Evolutionary conservation across 2,329 filamentous ascomycete species (phyloP), one percentile per base, ranked within the genome.

Genomic region (Claviceps maximensis): DNA sequence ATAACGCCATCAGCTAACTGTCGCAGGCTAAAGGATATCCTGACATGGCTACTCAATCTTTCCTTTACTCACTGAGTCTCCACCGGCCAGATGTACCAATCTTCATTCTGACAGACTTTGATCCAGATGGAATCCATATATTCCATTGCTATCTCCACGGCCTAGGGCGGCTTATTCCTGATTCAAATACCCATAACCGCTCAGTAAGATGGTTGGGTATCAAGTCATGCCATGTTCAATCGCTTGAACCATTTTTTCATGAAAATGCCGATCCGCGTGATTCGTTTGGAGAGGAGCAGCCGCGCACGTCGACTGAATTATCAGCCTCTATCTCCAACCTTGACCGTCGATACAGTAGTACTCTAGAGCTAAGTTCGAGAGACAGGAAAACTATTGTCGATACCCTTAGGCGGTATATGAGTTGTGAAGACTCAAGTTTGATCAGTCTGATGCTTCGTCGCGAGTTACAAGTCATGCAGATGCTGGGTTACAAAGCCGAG

Each of bases 1-100:
- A 33, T 12, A 25, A 50, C 27, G 29, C 19, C 13, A 38, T n/a
- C 19, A n/a, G 44, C 47, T 55, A 21, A 55, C 36, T 49, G 7
- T 7, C 2, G 2, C 51, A 89, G 84, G 87, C 82, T 1, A 93
- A 90, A 72, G 88, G 88, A 2, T 93, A 89, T 61, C 87, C 88
- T 0, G 88, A 93, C 59, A 70, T 91, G 48, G 75, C 77, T 1
- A 89, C 86, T 0, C 74, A 85, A 8, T 74, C 74, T 17, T 83
- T 91, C 51, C 68, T 91, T 1, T 73, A 74, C 44, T 63, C 72
- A 13, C 52, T 89, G 1, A 73, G 77, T 40, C 63, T 59, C 0
- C 65, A 64, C 9, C 70, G 69, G 21, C 76, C 78, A 0, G 62
- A 66, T 0, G 65, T 85, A 23, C 77, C 79, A 2, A 77, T 87